Evolutionary conservation across 2,329 filamentous ascomycete species (phyloP), one percentile per base, ranked within the genome.

Genomic region (Aureobasidium zeae): DNA sequence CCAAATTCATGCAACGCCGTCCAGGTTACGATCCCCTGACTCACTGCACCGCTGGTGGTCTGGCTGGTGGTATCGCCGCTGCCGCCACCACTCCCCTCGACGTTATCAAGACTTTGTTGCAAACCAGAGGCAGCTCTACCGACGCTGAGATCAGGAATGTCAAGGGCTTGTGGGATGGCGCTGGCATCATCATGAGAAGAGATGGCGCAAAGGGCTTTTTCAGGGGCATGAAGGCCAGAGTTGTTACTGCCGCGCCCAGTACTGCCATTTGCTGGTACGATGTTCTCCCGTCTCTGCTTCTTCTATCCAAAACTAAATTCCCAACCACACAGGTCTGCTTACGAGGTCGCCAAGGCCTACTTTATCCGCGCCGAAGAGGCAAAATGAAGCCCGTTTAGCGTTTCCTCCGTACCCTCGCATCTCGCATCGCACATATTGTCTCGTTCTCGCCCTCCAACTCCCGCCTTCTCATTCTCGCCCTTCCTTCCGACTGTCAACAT

Each of bases 201-300:
- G 89, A 94, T 60, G 91, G 91, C 25, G 73, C 83, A 56, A 72
- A 70, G 45, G 91, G 91, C 3, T 98, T 96, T 66, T 88, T 95
- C 68, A 88, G 93, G 60, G 91, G 91, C 31, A 77, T 95, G 60
- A 81, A 84, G 55, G 91, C 91, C 34, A 76, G 91, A 57, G 82
- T 98, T 35, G 80, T 98, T 50, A 95, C 88, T 9, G 94, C 91
- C 1, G 96, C 96, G 83, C 91, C 91, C 15, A 95, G 88, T 67
- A 98, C 91, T 24, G 91, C 91, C n/a, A 98, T 98, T 59, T 98
- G 91, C 73, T 98, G 91, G 91, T 91, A 62, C n/a, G n/a, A n/a
- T 58, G 72, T 64, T 13, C 12, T 16, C 12, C n/a, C 36, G n/a
- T 19, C 11, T 35, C 9, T 6, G 21, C 3, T 10, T 25, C 10